phyloP scores from a whole-genome alignment of 2,329 filamentous ascomycete genomes.

The Davidsoniella eucalypti region DNA sequence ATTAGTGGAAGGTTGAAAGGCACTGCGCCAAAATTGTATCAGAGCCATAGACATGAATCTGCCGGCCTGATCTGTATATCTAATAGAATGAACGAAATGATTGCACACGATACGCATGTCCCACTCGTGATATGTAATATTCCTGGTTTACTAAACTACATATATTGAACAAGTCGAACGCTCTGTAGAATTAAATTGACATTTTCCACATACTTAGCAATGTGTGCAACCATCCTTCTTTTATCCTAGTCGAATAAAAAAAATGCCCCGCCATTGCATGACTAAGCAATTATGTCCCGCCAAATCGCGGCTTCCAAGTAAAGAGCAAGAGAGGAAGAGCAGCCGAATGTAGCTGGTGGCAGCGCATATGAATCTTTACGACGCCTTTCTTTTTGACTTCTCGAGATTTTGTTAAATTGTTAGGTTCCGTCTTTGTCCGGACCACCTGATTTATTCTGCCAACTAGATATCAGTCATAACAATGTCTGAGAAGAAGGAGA shows the following conservation, averaged over 20 bases:
- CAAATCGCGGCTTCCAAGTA: background rate
- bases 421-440: no score
- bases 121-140: background rate
- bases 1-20: conserved; percentile 1
- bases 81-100: conserved; percentile 12
- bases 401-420: no score
- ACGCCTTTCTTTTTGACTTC: no score
- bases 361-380: background rate
- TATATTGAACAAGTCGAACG: no score
- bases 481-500: conserved; percentile 10
- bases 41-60: background rate
- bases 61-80: background rate
- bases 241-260: background rate
- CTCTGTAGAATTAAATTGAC: no score
- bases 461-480: background rate
- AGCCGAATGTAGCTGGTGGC: background rate
- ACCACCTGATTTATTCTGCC: background rate
- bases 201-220: background rate
- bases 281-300: conserved; percentile 4
- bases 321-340: no score
- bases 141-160: background rate
- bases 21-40: conserved; percentile 1
- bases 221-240: background rate
- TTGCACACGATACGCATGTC: background rate
- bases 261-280: conserved; percentile 7